Conservation (phyloP, 306 rosid genomes). For the Canavalia gladiata region DNA sequence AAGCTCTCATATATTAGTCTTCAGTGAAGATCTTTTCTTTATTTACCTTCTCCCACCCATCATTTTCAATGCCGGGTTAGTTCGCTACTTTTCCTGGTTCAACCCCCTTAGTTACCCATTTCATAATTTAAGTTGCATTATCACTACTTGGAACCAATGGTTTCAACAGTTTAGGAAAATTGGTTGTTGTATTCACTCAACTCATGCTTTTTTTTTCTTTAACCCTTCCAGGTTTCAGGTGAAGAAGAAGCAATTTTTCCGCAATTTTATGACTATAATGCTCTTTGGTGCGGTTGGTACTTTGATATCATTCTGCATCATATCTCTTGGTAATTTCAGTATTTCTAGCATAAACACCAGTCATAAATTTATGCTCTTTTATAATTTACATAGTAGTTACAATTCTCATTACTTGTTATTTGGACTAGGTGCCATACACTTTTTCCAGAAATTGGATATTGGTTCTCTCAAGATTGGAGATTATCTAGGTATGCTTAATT, state of each 20-base stretch:
- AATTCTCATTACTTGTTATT: not conserved
- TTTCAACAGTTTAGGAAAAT: not conserved
- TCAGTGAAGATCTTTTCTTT: slow-evolving; percentile 95
- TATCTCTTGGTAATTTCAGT: slow-evolving; percentile 76
- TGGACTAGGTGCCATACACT: slow-evolving; percentile 84
- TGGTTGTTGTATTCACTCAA: not conserved
- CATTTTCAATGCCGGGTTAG: slow-evolving; percentile 98
- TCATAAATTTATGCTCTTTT: not conserved
- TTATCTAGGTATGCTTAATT: slow-evolving; percentile 73
- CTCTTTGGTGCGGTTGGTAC: slow-evolving; percentile 95
- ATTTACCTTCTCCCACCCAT: slow-evolving; percentile 98
- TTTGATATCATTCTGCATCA: slow-evolving; percentile 85
- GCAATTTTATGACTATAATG: slow-evolving; percentile 89
- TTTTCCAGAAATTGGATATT: slow-evolving; percentile 77
- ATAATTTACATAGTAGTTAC: not conserved
- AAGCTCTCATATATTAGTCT: slow-evolving; percentile 85
- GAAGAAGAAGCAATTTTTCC: slow-evolving; percentile 96
- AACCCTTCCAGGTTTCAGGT: slow-evolving; percentile 82
- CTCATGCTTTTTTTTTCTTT: slow-evolving; percentile 27
- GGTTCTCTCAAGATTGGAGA: slow-evolving; percentile 91
- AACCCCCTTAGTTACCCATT: not conserved
- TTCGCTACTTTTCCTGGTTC: not conserved
- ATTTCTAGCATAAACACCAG: too few relatives aligned
- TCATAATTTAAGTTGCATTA: not conserved
- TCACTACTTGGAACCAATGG: not conserved